Conservation (phyloP, 2,329 filamentous ascomycete genomes). For the Sporothrix schenckii region DNA sequence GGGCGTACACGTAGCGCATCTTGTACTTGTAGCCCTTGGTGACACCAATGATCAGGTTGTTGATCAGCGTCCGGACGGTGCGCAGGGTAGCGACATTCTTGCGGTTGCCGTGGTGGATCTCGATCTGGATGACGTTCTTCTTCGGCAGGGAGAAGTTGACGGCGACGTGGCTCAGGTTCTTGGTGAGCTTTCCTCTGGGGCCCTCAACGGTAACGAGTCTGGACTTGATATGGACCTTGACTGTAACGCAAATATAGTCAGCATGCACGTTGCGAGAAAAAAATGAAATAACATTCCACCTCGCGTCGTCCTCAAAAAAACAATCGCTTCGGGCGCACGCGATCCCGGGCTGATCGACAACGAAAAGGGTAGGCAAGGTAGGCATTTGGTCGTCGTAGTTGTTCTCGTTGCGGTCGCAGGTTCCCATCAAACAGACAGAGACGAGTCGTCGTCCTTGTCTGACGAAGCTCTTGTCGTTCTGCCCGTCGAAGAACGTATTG, state of each 20-base stretch:
- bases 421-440: no score
- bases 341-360: neutral
- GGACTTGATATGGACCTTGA: conserved; percentile 98
- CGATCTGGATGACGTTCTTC: conserved; percentile 88
- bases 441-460: neutral
- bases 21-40: conserved; percentile 99
- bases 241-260: conserved; percentile 54
- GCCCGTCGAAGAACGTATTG: neutral
- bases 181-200: conserved; percentile 91
- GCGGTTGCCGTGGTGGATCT: conserved; percentile 97
- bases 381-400: neutral
- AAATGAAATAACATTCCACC: neutral
- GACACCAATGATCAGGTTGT: conserved; percentile 98
- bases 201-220: conserved; percentile 96
- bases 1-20: conserved; percentile 99
- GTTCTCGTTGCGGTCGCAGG: neutral
- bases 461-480: neutral
- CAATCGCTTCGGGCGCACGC: neutral
- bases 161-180: conserved; percentile 94
- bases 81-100: conserved; percentile 98
- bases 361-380: neutral
- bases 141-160: conserved; percentile 91
- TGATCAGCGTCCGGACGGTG: conserved; percentile 96
- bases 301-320: conserved; percentile 2
- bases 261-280: conserved; percentile 26